Base-by-base conservation (phyloP, 129 eudicot species). In the Pseudognaphalium luteoalbum region DNA sequence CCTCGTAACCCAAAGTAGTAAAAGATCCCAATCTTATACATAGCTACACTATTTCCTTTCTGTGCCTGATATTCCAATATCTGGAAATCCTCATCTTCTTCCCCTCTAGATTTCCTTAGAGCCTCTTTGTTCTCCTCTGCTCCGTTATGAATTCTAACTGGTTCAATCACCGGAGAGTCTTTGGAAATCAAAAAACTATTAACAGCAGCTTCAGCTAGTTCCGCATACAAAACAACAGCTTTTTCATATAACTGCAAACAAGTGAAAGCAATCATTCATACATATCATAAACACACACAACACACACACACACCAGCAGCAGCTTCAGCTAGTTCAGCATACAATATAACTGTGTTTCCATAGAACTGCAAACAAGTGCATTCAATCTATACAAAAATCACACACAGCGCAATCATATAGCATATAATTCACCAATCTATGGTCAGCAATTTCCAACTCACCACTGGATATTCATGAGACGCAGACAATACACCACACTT, bases 71-170 rank as follows among this genome's bases (percentile, higher is more conserved):
- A 94, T 72, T 94, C 99, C 86, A 89, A 68, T 20, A 94, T 91
- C 81, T 91, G 99, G 70, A 94, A 94, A 79, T 94, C 99, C 79
- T 94, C 99, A 58, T 94, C 99, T 56, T 94, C 97, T 75, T 94
- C 98, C 51, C 98, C 98, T 77, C 91, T 81, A 6, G 98, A 94
- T 81, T 91, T 94, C 81, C 98, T 85, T 61, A 94, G 71, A 28
- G 96, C 97, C 73, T 89, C 99, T 83, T 94, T 91, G 70, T 94
- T 94, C 66, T 94, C 98, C 84, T 91, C 99, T 5, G 94, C 90
- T 34, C 99, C 99, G 25, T 20, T 92, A 72, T 94, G 99, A 52
- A 91, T 91, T 83, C 99, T 83, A 11, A 94, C 88, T 29, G 97
- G 96, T 68, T 94, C 99, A 35, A 94, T 83, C 61, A 91, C 97